Percentiles rank a stretch among this genome's conserved stretches.
These are phyloP conservation scores for Delitschia confertaspora DNA, from an alignment of 495 filamentous ascomycete species.

Conservation along the genomic window DNA sequence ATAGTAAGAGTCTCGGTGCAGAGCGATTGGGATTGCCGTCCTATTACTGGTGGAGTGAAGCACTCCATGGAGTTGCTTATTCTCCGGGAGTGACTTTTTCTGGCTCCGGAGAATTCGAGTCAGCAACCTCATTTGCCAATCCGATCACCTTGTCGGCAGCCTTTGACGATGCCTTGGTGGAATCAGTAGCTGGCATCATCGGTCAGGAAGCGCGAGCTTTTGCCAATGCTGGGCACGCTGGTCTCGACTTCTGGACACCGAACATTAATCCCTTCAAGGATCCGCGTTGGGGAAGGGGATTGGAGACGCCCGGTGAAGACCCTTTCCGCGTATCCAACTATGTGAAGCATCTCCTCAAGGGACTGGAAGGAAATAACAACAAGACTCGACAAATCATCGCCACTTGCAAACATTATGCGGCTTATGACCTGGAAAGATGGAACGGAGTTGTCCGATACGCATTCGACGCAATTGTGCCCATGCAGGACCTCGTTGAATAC, in stretches of 20 bases:
- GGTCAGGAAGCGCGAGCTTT: constrained; percentile 28
- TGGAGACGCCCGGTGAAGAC: constrained; percentile 33
- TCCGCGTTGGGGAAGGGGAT: constrained; percentile 37
- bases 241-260: constrained; percentile 30
- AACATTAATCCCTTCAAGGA: constrained; percentile 35
- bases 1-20: constrained; percentile 30
- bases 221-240: constrained; percentile 23
- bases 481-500: constrained; percentile 50
- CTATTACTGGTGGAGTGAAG: constrained; percentile 49
- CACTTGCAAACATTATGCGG: constrained; percentile 53
- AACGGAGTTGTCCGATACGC: constrained; percentile 41
- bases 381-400: constrained; percentile 8
- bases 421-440: constrained; percentile 58
- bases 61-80: constrained; percentile 38
- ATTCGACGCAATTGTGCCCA: constrained; percentile 46
- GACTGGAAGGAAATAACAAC: constrained; percentile 6
- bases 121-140: constrained; percentile 43
- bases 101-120: constrained; percentile 35
- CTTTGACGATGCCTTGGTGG: constrained; percentile 42
- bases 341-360: constrained; percentile 4
- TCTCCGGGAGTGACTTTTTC: constrained; percentile 27
- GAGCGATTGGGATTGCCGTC: constrained; percentile 36
- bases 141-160: constrained; percentile 40
- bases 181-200: constrained; percentile 33
- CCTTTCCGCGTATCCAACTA: neutral